These are phyloP conservation scores for Microbotryomycetes sp. DNA, from an alignment of 1,284 basidiomycete species.

Conservation along the genomic window DNA sequence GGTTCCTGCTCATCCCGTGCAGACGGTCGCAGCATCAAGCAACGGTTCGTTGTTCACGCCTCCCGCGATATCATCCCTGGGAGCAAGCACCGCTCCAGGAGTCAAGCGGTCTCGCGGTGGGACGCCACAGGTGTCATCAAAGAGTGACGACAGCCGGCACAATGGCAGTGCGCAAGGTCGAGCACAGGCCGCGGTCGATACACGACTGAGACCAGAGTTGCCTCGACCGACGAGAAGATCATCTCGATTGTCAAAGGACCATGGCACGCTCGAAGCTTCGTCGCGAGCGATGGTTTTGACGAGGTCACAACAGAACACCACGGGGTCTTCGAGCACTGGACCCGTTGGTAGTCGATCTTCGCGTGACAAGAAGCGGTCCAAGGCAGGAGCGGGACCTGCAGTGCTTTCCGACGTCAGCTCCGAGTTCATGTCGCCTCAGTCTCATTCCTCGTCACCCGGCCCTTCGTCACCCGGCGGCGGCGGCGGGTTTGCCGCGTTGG, in stretches of 20 bases:
- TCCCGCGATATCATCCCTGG: neutral
- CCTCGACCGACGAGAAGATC: slow-evolving; percentile 12
- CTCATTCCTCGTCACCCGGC: slow-evolving; percentile 12
- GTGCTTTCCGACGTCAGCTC: slow-evolving; percentile 24
- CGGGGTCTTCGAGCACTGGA: neutral
- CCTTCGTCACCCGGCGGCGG: slow-evolving; percentile 5
- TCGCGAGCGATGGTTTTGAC: slow-evolving; percentile 11
- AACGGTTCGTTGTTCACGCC: slow-evolving; percentile 24
- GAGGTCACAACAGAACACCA: slow-evolving; percentile 7
- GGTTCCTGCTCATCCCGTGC: neutral
- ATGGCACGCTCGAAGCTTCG: neutral
- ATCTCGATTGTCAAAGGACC: slow-evolving; percentile 21
- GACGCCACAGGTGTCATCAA: neutral
- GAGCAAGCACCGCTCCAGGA: slow-evolving; percentile 18
- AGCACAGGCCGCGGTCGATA: neutral
- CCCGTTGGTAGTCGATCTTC: too few relatives aligned
- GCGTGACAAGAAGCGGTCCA: slow-evolving; percentile 28
- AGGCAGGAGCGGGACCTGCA: slow-evolving; percentile 17
- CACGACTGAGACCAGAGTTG: neutral
- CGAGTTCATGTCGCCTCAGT: slow-evolving; percentile 12
- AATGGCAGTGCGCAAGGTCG: neutral
- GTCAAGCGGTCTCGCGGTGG: slow-evolving; percentile 27
- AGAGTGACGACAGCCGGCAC: neutral
- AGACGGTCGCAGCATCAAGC: neutral
- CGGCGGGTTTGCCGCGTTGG: neutral